phyloP scores from a whole-genome alignment of 345 rosid genomes.

The Salix suchowensis region DNA sequence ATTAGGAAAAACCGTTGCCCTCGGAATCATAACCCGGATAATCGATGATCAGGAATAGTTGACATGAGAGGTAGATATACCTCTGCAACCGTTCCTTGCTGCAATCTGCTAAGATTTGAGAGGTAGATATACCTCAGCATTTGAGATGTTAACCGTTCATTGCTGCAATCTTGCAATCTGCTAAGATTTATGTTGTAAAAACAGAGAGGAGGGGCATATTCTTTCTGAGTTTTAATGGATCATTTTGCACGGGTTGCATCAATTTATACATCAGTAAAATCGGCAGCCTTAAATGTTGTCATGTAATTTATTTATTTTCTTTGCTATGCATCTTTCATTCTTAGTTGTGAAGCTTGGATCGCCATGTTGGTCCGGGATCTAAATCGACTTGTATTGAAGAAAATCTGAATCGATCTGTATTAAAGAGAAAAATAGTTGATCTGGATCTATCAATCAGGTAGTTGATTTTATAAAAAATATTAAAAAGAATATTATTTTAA shows the following conservation, averaged over 20 bases:
- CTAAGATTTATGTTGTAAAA: background rate
- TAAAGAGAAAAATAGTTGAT: too few relatives aligned
- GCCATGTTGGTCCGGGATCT: too few relatives aligned
- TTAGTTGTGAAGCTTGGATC: too few relatives aligned
- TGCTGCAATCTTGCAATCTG: background rate
- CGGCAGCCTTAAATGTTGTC: background rate
- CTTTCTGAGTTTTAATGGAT: background rate
- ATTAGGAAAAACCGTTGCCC: slow-evolving; percentile 71
- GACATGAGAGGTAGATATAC: background rate
- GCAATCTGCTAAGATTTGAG: background rate
- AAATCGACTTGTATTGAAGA: too few relatives aligned
- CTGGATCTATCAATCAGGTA: too few relatives aligned
- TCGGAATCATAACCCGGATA: slow-evolving; percentile 62
- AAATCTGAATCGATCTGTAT: too few relatives aligned
- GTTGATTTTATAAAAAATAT: too few relatives aligned
- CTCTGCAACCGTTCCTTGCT: background rate
- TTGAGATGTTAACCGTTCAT: background rate
- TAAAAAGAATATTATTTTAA: too few relatives aligned
- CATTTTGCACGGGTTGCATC: background rate
- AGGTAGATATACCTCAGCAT: background rate
- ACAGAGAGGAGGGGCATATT: background rate
- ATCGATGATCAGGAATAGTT: slow-evolving; percentile 21
- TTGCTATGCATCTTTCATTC: background rate
- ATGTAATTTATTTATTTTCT: background rate
- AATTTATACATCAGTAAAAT: background rate